These are phyloP conservation scores for Carex arenaria DNA, from an alignment of 202 grass and related monocot genomes.

Conservation along the genomic window DNA sequence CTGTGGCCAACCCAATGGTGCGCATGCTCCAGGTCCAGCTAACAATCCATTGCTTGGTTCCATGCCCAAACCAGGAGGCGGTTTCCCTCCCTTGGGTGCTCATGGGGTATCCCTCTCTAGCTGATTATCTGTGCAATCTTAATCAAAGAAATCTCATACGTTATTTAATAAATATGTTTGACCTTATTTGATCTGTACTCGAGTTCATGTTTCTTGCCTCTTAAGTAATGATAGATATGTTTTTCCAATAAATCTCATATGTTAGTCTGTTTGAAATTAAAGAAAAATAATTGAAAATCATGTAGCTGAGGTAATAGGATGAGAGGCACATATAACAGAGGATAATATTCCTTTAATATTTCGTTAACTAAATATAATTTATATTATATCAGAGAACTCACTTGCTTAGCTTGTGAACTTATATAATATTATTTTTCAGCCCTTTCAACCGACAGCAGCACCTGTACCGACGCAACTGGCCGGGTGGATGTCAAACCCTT, in stretches of 20 bases:
- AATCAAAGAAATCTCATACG: neutral
- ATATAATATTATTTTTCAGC: slow-evolving; percentile 44
- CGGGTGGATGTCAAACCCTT: slow-evolving; percentile 95
- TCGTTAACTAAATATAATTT: neutral
- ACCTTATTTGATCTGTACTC: neutral
- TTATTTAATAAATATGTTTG: neutral
- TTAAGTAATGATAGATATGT: neutral
- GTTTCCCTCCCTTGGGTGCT: slow-evolving; percentile 75
- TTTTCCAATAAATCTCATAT: neutral
- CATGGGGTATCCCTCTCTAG: slow-evolving; percentile 60
- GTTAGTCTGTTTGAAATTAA: neutral
- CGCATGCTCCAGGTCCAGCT: slow-evolving; percentile 80
- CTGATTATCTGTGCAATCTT: slow-evolving; percentile 24
- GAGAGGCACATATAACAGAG: too few relatives aligned
- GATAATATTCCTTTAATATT: neutral
- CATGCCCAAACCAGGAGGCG: slow-evolving; percentile 71
- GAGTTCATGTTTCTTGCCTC: neutral
- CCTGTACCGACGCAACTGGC: slow-evolving; percentile 72
- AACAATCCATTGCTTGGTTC: slow-evolving; percentile 77
- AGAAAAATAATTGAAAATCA: neutral
- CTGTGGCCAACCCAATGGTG: slow-evolving; percentile 90
- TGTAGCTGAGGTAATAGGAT: neutral
- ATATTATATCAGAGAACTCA: neutral
- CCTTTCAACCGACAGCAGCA: slow-evolving; percentile 79
- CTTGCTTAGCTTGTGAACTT: slow-evolving; percentile 12